Evolutionary conservation across 768 basidiomycete genomes (phyloP).

Genomic region (Steccherinum ochraceum): DNA sequence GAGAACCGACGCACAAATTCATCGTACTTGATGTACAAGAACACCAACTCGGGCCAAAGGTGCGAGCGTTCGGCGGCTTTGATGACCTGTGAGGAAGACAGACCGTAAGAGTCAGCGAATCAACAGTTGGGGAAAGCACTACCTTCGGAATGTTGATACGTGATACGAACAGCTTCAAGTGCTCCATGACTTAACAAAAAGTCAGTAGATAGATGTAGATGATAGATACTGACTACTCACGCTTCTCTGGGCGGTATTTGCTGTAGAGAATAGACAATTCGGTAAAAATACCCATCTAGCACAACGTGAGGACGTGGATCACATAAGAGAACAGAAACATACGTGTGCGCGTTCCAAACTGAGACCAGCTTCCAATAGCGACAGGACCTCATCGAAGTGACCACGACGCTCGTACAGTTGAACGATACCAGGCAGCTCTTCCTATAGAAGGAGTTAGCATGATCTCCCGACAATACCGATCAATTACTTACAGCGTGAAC

Average conservation of each 20-base stretch:
- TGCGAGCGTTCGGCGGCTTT: slow-evolving; percentile 94
- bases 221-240: slow-evolving; percentile 38
- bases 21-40: slow-evolving; percentile 98
- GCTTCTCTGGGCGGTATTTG: slow-evolving; percentile 91
- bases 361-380: slow-evolving; percentile 88
- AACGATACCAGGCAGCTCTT: slow-evolving; percentile 70
- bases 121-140: slow-evolving; percentile 4
- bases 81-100: slow-evolving; percentile 59
- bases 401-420: slow-evolving; percentile 86
- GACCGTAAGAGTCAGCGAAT: neutral
- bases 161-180: slow-evolving; percentile 91
- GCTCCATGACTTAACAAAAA: slow-evolving; percentile 80
- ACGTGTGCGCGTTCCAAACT: slow-evolving; percentile 95
- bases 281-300: slow-evolving; percentile 93
- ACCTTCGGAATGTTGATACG: slow-evolving; percentile 98
- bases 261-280: slow-evolving; percentile 88
- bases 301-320: slow-evolving; percentile 14
- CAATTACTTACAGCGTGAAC: slow-evolving; percentile 62
- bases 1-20: slow-evolving; percentile 58
- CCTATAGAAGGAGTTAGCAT: slow-evolving; percentile 33
- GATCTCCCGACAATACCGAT: slow-evolving; percentile 1
- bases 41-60: slow-evolving; percentile 97
- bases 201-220: neutral
- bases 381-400: slow-evolving; percentile 90
- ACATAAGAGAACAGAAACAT: slow-evolving; percentile 15